Evolutionary conservation across 2,329 filamentous ascomycete genomes (phyloP).

Genomic region (Cordyceps tenuipes): DNA sequence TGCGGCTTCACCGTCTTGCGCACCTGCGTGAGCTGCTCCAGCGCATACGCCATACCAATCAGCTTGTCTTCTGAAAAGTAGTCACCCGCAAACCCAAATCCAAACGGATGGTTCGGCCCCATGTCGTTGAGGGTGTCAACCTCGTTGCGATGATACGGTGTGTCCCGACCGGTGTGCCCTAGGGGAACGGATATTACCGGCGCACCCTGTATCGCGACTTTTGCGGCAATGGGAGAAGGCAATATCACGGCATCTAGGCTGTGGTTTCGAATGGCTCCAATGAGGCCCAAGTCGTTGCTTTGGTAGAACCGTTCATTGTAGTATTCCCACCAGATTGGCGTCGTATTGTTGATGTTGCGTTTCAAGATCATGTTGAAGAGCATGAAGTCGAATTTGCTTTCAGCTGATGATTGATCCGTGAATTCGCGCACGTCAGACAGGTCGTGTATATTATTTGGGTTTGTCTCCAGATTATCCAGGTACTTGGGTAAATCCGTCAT

Average conservation of each 20-base stretch:
- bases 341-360: conserved; percentile 45
- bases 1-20: conserved; percentile 22
- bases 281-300: conserved; percentile 48
- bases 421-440: conserved; percentile 45
- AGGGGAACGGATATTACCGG: conserved; percentile 58
- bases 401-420: conserved; percentile 41
- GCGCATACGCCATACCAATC: conserved; percentile 59
- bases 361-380: conserved; percentile 47
- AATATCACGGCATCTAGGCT: conserved; percentile 54
- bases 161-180: conserved; percentile 45
- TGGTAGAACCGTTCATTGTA: conserved; percentile 45
- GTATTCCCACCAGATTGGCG: conserved; percentile 47
- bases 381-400: conserved; percentile 52
- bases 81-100: conserved; percentile 53
- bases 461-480: conserved; percentile 43
- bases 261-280: conserved; percentile 48
- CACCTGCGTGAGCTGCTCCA: conserved; percentile 48
- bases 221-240: conserved; percentile 40
- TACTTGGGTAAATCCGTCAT: conserved; percentile 45
- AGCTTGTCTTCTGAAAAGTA: conserved; percentile 54
- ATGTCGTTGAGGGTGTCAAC: conserved; percentile 43
- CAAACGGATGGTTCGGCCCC: conserved; percentile 51
- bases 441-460: conserved; percentile 47
- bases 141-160: conserved; percentile 34
- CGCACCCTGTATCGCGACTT: conserved; percentile 48